Evolutionary conservation across 2,329 filamentous ascomycete species (phyloP).

Genomic region (Aspergillus pseudonomiae): DNA sequence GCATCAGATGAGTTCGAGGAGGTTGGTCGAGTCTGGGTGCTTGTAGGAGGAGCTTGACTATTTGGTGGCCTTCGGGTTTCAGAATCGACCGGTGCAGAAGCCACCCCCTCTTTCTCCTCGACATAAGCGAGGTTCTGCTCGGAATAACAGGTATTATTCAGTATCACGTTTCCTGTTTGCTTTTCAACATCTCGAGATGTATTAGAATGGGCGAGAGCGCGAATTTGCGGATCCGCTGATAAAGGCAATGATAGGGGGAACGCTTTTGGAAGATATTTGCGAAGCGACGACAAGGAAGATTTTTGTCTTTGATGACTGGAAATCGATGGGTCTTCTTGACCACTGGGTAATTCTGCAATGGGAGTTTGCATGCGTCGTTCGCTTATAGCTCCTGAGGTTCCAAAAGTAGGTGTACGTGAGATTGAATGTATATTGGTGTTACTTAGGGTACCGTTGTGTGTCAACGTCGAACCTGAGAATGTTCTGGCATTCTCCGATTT

Average conservation of each 20-base stretch:
- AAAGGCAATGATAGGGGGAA: slow-evolving; percentile 34
- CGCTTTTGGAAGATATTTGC: slow-evolving; percentile 36
- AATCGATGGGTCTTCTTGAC: slow-evolving; percentile 24
- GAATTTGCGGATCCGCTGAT: slow-evolving; percentile 42
- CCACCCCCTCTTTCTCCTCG: slow-evolving; percentile 1
- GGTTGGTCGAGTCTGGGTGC: slow-evolving; percentile 26
- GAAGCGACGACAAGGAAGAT: slow-evolving; percentile 39
- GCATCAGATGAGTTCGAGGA: slow-evolving; percentile 40
- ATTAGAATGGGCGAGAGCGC: slow-evolving; percentile 35
- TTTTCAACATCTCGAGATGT: slow-evolving; percentile 32
- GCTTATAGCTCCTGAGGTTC: slow-evolving; percentile 26
- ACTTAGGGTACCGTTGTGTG: slow-evolving; percentile 25
- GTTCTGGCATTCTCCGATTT: slow-evolving; percentile 33
- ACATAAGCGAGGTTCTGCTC: slow-evolving; percentile 8
- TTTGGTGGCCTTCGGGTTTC: not conserved
- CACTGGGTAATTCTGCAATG: slow-evolving; percentile 25
- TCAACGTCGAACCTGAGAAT: slow-evolving; percentile 31
- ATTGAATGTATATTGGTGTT: slow-evolving; percentile 28
- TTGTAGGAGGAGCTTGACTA: not conserved
- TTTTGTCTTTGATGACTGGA: slow-evolving; percentile 34
- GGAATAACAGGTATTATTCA: slow-evolving; percentile 13
- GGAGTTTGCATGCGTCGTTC: slow-evolving; percentile 17
- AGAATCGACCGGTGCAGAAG: not conserved
- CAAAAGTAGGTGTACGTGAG: slow-evolving; percentile 36
- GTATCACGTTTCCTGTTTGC: slow-evolving; percentile 19